Base-by-base conservation (phyloP, 2,329 filamentous ascomycete genomes). In the Monosporascus sp. region DNA sequence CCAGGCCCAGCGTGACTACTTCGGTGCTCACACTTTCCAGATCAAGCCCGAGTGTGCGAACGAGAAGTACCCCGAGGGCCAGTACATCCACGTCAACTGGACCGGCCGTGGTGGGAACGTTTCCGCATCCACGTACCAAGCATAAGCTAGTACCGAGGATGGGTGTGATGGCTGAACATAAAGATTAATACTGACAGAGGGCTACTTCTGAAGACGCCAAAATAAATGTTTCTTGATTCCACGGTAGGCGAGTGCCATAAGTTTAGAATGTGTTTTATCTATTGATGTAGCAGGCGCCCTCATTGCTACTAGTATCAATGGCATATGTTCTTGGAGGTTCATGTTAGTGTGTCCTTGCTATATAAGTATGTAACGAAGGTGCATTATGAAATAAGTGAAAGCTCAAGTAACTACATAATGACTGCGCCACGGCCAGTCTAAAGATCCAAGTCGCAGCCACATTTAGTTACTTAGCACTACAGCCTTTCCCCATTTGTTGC, bases 81-180 rank as follows among this genome's bases (percentile, higher is more conserved):
- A 91, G 78, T 85, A 97, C 74, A 94, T 93, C 71, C 94, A 99
- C 84, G 91, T 97, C 75, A 99, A 99, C 89, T 99, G 94, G 94
- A 99, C 94, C 65, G 94, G 94, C 68, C 89, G 94, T 73, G 94
- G 94, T 71, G 94, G 94, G 70, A 94, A 97, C 72, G 89, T 99
- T 62, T 96, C 91, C 65, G 94, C 94, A 67, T 96, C 92, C 50
- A 97, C 92, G 65, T 99, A 99, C 83, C 89, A 91, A 78, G 94
- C 90, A 81, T 97, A 95, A 65, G 42, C 48, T 54, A 27, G 17
- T 7, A 27, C 15, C 11, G 8, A 45, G 42, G 22, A 27, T 11
- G 42, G 20, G 25, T 31, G 42, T 24, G 25, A 46, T 15, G 42
- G 24, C 42, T 41, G 42, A n/a, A 18, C 24, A 46, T 46, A 17